A percentile compares a stretch with the other conserved stretches of the same genome.
These are phyloP conservation scores for Lagenidium sp. DNA, from an alignment of 352 stramenopile species.

Conservation along the genomic window DNA sequence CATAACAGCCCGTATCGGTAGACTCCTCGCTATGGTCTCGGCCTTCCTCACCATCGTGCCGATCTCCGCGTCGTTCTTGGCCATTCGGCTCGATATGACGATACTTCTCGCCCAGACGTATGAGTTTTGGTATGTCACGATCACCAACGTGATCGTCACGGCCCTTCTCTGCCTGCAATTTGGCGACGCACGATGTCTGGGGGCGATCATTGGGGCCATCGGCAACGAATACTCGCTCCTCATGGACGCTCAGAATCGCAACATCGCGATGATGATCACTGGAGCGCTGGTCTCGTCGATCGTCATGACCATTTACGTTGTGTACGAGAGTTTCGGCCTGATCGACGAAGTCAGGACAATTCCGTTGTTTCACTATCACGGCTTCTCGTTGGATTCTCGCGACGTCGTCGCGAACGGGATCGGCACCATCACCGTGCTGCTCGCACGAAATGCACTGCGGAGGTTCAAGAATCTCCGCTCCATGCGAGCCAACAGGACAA, in stretches of 20 bases:
- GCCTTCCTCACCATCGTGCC: neutral
- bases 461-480: neutral
- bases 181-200: neutral
- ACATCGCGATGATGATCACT: neutral
- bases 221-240: neutral
- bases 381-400: neutral
- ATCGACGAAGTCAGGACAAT: neutral
- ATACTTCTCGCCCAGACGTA: neutral
- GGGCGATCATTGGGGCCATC: neutral
- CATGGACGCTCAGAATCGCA: neutral
- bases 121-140: slow-evolving; percentile 3
- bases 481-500: neutral
- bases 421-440: neutral
- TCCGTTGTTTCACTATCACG: neutral
- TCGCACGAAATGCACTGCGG: slow-evolving; percentile 8
- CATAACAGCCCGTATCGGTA: neutral
- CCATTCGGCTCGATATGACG: neutral
- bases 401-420: slow-evolving; percentile 3
- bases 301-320: neutral
- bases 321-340: neutral
- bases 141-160: neutral
- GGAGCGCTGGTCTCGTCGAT: neutral
- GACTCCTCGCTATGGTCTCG: neutral
- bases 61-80: neutral
- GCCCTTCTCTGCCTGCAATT: neutral